Base-by-base conservation (phyloP, 1,284 basidiomycete genomes). In the Mrakiaceae sp. region DNA sequence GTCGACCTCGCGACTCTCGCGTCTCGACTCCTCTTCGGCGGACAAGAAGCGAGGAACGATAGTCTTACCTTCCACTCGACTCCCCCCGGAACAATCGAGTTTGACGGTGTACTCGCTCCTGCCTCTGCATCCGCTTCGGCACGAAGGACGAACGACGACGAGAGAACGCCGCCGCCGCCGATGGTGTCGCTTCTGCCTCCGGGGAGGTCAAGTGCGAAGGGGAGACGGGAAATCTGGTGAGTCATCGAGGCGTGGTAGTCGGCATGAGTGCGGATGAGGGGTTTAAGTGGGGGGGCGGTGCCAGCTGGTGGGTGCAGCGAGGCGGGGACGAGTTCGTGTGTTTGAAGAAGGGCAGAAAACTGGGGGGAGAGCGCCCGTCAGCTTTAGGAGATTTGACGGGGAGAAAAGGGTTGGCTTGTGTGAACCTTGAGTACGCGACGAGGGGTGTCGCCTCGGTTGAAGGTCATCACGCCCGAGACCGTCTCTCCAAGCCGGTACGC, bases 401-500 rank as follows among this genome's bases (percentile, higher is more conserved):
- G 42, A 5, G 52, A 53, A 16, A 49, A 1, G 44, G 43, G 40
- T 50, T 58, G 57, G 10, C 58, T 56, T 11, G 2, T 72, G 49
- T 80, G 48, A 68, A 89, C 89, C 78, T 89, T 87, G 55, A 93
- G 73, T 0, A 93, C 90, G 6, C 66, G 83, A 74, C 58, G 84
- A 79, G 62, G 82, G 73, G 66, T 83, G 78, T 68, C 67, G 40
- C 64, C 79, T 47, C 84, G 81, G 71, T 95, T 95, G 67, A 95
- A 75, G 70, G 89, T 86, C n/a, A 96, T 85, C 0, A 91, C 84
- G 4, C 91, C 92, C 48, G 86, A 77, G 43, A 95, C 84, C 0
- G 90, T 92, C 77, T 96, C 93, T 3, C 92, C 92, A 0, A 95
- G 81, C 39, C 93, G 78, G 75, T 90, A 95, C 1, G 87, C 87